Base-by-base conservation (phyloP, 2,329 filamentous ascomycete species). In the Amauroascus verrucosus region DNA sequence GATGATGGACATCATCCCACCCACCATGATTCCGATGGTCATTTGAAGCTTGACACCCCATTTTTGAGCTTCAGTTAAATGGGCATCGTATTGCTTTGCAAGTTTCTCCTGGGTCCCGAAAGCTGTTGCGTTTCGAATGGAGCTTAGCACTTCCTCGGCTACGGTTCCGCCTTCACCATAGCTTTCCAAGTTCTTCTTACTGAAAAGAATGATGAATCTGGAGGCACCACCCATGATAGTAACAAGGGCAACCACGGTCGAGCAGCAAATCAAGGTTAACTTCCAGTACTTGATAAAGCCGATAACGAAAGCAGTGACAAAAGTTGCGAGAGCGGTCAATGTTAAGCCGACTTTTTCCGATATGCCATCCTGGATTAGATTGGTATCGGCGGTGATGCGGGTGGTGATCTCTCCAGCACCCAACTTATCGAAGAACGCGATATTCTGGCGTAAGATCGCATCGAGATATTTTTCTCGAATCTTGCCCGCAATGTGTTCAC, bases 381-480 rank as follows among this genome's bases (percentile, higher is more conserved):
- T 96, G 43, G 88, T 95, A 67, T 97, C 91, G 9, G 90, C 85
- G 0, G 91, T 97, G 61, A 96, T 95, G 58, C 90, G 84, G 1
- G 90, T 95, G 0, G 90, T 95, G 56, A 97, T 87, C 70, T 96
- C 93, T 55, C 91, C 90, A 32, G 89, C 86, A 49, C 90, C 91
- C 13, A 95, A 78, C 64, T 93, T 93, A 69, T 97, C 93, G 70
- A 94, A 95, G 69, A 88, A 95, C 44, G 82, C 89, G 66, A 95
- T 91, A 66, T 95, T 95, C 67, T 95, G 89, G 56, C 82, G 81
- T 73, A 95, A 74, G 64, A 89, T 90, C 58, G 86, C 88, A 61
- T 83, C 79, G 6, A 98, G 79, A 62, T 97, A 97, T 60, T 87
- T 79, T 65, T 87, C 81, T 55, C 90, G 82, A 61, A 90, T 86